Percentiles rank a stretch among this genome's conserved stretches.
Evolutionary conservation across 805 yeast species (phyloP).

Genomic region (Zygotorulaspora sp.): DNA sequence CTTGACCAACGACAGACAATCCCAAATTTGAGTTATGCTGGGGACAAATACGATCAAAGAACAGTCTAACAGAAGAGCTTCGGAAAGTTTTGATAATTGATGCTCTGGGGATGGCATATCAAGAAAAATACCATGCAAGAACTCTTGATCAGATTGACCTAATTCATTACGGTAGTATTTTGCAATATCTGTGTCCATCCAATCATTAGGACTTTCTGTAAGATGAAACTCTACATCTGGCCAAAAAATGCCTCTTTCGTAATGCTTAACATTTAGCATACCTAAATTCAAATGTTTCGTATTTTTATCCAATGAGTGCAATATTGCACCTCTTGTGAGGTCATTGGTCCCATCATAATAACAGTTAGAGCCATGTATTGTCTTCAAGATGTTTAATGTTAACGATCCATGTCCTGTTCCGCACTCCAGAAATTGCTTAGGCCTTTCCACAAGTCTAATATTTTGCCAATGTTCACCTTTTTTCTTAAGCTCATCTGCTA

Average conservation of each 20-base stretch:
- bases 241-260: conserved; percentile 41
- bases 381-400: conserved; percentile 41
- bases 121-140: conserved; percentile 42
- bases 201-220: conserved; percentile 39
- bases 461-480: not conserved
- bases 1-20: conserved; percentile 35
- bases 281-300: conserved; percentile 42
- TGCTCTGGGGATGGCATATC: conserved; percentile 44
- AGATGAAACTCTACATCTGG: conserved; percentile 46
- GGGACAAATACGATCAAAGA: conserved; percentile 46
- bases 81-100: conserved; percentile 35
- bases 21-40: conserved; percentile 45
- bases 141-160: conserved; percentile 29
- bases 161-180: conserved; percentile 10
- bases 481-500: conserved; percentile 1
- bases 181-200: conserved; percentile 33
- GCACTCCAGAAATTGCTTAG: conserved; percentile 45
- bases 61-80: conserved; percentile 39
- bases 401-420: conserved; percentile 56
- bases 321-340: conserved; percentile 39
- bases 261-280: conserved; percentile 37
- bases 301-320: conserved; percentile 44
- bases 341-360: conserved; percentile 27
- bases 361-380: conserved; percentile 44
- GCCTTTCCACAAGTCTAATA: conserved; percentile 18